Evolutionary conservation across 208 protist species (phyloP).

Genomic region (Wallacemonas sp.): DNA sequence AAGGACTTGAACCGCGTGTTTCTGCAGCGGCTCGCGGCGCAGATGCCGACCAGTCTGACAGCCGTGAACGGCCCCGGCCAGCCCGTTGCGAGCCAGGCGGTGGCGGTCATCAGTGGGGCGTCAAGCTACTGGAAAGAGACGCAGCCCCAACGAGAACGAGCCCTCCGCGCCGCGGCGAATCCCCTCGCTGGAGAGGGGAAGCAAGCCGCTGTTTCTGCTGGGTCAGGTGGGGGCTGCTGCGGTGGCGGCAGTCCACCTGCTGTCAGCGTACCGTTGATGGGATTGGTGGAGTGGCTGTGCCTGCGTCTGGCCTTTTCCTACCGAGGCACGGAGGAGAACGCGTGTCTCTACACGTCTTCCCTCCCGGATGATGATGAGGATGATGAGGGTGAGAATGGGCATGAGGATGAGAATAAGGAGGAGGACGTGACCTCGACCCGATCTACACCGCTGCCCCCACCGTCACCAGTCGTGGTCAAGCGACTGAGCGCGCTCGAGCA

Average conservation of each 20-base stretch:
- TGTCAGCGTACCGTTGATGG: constrained; percentile 33
- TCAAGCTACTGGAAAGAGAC: background rate
- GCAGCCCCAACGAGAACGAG: no score
- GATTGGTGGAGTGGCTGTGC: constrained; percentile 48
- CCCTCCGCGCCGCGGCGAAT: background rate
- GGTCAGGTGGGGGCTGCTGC: background rate
- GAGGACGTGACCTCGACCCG: background rate
- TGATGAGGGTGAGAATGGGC: background rate
- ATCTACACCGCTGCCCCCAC: background rate
- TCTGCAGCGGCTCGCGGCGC: constrained; percentile 6
- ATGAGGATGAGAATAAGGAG: background rate
- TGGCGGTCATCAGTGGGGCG: background rate
- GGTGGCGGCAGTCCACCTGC: background rate
- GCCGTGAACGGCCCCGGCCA: background rate
- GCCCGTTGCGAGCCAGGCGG: background rate
- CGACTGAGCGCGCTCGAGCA: constrained; percentile 16
- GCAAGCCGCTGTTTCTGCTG: background rate
- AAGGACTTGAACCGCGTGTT: constrained; percentile 17
- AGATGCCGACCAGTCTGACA: constrained; percentile 15
- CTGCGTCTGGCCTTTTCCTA: constrained; percentile 36
- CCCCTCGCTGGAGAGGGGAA: background rate
- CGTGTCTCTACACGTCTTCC: constrained; percentile 13
- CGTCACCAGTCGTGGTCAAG: background rate
- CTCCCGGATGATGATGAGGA: background rate
- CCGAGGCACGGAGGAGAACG: constrained; percentile 30